Evolutionary conservation across 2,329 filamentous ascomycete species (phyloP).

Genomic region (Exophiala sp.): DNA sequence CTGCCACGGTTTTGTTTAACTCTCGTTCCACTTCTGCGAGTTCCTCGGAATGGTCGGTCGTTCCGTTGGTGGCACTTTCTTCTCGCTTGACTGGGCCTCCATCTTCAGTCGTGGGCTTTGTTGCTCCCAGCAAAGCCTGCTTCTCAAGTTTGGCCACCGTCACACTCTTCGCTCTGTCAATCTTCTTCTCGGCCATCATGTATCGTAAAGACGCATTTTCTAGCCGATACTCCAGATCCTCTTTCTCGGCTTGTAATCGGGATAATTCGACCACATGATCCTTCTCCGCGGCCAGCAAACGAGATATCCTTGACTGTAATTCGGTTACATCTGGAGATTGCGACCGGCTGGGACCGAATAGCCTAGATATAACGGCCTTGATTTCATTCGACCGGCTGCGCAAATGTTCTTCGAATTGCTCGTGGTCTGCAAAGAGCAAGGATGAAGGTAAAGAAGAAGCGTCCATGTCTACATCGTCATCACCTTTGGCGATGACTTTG

Average conservation of each 20-base stretch:
- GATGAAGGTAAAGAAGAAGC: conserved; percentile 46
- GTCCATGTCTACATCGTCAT: conserved; percentile 29
- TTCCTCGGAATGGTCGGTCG: conserved; percentile 46
- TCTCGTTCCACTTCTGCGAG: conserved; percentile 67
- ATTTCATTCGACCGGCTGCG: conserved; percentile 70
- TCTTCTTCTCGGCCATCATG: conserved; percentile 89
- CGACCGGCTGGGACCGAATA: conserved; percentile 50
- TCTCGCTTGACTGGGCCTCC: conserved; percentile 47
- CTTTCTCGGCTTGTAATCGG: conserved; percentile 68
- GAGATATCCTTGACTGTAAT: conserved; percentile 68
- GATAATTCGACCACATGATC: conserved; percentile 71
- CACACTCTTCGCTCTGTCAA: conserved; percentile 80
- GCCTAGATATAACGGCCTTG: conserved; percentile 62
- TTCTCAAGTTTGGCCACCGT: conserved; percentile 90
- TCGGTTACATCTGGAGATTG: conserved; percentile 62
- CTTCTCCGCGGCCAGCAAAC: conserved; percentile 75
- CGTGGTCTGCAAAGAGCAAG: conserved; percentile 50
- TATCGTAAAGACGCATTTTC: conserved; percentile 86
- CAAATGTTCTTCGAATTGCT: conserved; percentile 71
- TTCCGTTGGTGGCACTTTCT: conserved; percentile 51
- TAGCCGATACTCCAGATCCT: conserved; percentile 76
- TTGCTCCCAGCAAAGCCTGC: conserved; percentile 68
- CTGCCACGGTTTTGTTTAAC: conserved; percentile 69
- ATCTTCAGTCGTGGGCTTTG: conserved; percentile 41
- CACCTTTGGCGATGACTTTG: conserved; percentile 30